Percentiles rank a stretch among this genome's conserved stretches.
Conservation (phyloP, 371 early-diverging fungal genomes). For the Encephalitozoon cuniculi region DNA sequence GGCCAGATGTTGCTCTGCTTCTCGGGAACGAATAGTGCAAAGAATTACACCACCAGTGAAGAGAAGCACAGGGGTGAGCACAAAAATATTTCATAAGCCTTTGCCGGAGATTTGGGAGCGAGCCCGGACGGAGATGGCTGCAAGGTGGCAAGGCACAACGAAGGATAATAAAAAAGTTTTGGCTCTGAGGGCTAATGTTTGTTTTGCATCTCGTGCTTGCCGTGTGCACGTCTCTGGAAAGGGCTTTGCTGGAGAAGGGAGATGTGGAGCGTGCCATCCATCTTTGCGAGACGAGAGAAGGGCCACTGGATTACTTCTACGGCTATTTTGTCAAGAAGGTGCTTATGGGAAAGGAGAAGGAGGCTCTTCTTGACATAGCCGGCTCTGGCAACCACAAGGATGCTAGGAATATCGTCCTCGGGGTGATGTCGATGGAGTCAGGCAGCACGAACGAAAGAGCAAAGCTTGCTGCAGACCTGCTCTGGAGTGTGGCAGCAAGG, state of each 20-base stretch:
- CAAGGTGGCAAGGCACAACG: not conserved
- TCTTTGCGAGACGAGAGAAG: not conserved
- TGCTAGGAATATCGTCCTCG: not conserved
- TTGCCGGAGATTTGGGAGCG: not conserved
- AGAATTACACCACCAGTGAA: not conserved
- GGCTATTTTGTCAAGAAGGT: conserved; percentile 9
- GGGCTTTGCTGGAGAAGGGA: not conserved
- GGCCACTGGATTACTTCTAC: not conserved
- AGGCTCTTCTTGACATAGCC: not conserved
- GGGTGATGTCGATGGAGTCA: not conserved
- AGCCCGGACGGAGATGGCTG: too few relatives aligned
- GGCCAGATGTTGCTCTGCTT: not conserved
- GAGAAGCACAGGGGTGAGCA: not conserved
- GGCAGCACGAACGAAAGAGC: not conserved
- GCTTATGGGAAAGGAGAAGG: not conserved
- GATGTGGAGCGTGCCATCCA: not conserved
- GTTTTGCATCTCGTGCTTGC: not conserved
- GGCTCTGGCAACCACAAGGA: not conserved
- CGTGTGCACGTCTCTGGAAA: not conserved
- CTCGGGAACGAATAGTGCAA: conserved; percentile 12
- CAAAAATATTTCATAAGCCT: not conserved
- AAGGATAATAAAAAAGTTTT: conserved; percentile 4
- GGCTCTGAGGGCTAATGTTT: conserved; percentile 1
- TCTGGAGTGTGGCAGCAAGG: not conserved
- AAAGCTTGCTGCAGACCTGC: conserved; percentile 1